Evolutionary conservation across 306 rosid genomes (phyloP).

Genomic region (Neltuma alba): DNA sequence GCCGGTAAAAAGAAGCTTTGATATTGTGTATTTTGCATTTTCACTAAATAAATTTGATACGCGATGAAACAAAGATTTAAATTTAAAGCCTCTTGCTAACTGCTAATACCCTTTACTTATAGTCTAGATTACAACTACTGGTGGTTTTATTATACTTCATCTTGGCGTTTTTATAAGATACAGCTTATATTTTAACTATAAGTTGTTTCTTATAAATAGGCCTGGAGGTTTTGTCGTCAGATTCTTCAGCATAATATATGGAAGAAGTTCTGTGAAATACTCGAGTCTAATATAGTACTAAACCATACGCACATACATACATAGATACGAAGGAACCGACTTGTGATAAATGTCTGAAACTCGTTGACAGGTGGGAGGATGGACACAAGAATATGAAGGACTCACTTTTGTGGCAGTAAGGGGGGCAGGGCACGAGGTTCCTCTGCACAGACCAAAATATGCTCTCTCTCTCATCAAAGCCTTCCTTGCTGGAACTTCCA

Average conservation of each 20-base stretch:
- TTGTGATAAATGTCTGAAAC: neutral
- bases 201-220: neutral
- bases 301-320: neutral
- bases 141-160: neutral
- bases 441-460: conserved; percentile 84
- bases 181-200: neutral
- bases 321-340: neutral
- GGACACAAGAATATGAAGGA: conserved; percentile 90
- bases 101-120: neutral
- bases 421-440: conserved; percentile 98
- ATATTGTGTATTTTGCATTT: neutral
- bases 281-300: neutral
- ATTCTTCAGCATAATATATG: neutral
- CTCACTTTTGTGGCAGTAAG: conserved; percentile 78
- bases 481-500: conserved; percentile 71
- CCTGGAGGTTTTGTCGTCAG: neutral
- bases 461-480: conserved; percentile 68
- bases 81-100: neutral
- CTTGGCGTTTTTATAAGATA: neutral
- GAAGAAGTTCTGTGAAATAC: neutral
- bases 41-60: neutral
- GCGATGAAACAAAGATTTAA: neutral
- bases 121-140: neutral
- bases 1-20: neutral
- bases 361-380: conserved; percentile 83